Evolutionary conservation across 2,329 filamentous ascomycete genomes (phyloP).

Genomic region (Fusarium nanum): DNA sequence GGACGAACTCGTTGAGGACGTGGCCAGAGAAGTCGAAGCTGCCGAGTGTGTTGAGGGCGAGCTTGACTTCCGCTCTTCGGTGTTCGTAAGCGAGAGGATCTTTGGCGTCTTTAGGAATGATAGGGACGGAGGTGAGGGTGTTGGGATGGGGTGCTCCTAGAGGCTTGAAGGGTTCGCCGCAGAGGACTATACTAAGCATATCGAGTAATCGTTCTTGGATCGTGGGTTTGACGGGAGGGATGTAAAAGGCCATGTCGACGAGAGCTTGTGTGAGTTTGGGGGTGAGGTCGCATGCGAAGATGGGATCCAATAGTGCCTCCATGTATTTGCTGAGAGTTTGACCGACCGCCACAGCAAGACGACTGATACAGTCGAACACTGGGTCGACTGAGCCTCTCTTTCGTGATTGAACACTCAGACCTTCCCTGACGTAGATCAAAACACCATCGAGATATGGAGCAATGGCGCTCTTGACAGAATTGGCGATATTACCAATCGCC

Average conservation of each 20-base stretch:
- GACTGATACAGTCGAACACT: conserved; percentile 97
- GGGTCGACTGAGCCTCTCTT: conserved; percentile 75
- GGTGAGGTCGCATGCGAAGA: conserved; percentile 95
- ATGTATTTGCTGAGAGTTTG: conserved; percentile 99
- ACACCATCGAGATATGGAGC: conserved; percentile 95
- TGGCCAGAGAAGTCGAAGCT: conserved; percentile 96
- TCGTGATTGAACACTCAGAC: conserved; percentile 81
- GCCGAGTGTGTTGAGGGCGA: conserved; percentile 94
- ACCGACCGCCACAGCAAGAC: conserved; percentile 92
- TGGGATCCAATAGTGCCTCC: conserved; percentile 92
- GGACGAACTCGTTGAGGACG: conserved; percentile 96
- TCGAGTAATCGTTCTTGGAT: conserved; percentile 96
- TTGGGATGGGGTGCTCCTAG: conserved; percentile 89
- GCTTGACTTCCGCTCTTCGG: conserved; percentile 86
- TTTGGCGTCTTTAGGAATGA: conserved; percentile 88
- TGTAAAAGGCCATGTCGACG: conserved; percentile 99
- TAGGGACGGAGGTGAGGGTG: conserved; percentile 81
- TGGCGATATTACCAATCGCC: conserved; percentile 95
- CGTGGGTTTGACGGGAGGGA: conserved; percentile 89
- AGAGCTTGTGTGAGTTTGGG: conserved; percentile 94
- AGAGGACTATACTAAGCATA: conserved; percentile 93
- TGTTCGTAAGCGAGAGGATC: conserved; percentile 84
- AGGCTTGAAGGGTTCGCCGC: conserved; percentile 90
- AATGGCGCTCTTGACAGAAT: conserved; percentile 95
- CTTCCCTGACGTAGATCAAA: conserved; percentile 91